Base-by-base conservation (phyloP, 2,329 filamentous ascomycete species). In the Penicillium frequentans region DNA sequence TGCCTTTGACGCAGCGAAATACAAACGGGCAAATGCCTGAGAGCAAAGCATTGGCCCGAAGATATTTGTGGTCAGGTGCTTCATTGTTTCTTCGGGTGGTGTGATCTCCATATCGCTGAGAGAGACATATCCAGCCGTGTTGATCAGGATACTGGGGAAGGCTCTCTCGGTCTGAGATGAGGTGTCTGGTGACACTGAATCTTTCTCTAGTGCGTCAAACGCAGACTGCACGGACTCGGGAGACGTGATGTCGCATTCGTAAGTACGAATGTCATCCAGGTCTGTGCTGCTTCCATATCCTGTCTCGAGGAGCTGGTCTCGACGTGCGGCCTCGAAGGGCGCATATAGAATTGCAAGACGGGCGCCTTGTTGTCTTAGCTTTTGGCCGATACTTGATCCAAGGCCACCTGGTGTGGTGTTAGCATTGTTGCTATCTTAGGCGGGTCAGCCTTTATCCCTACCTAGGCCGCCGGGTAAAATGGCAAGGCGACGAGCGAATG, bases 241-340 rank as follows among this genome's bases (percentile, higher is more conserved):
- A 1, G 76, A 76, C 1, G 80, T 80, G 57, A 83, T 77, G 61
- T 83, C 80, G 69, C 79, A 81, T 67, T 73, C 70, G 37, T 75
- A 73, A 4, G 71, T 67, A 49, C 61, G 64, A 53, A 76, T 71
- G 7, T 65, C 60, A 11, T 71, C 61, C 6, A 63, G 26, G 8
- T 56, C 54, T 33, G 56, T 58, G 43, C 43, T 47, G 4, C 49
- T 54, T 14, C 70, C 70, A 62, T 78, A 81, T 3, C 71, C 64
- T 1, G 68, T 50, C 14, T 70, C 64, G 19, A 81, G 68, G 0
- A 75, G 70, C 37, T 75, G 63, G 23, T 75, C 65, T 19, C 73
- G 72, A 9, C 70, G 70, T 31, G 67, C 54, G 1, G 74, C 71
- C 62, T 81, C 79, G 58, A 80, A 80, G 1, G 78, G 78, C 0